These are phyloP conservation scores for Globisporangium rhizosaccharum DNA, from an alignment of 352 stramenopile species.

Conservation along the genomic window DNA sequence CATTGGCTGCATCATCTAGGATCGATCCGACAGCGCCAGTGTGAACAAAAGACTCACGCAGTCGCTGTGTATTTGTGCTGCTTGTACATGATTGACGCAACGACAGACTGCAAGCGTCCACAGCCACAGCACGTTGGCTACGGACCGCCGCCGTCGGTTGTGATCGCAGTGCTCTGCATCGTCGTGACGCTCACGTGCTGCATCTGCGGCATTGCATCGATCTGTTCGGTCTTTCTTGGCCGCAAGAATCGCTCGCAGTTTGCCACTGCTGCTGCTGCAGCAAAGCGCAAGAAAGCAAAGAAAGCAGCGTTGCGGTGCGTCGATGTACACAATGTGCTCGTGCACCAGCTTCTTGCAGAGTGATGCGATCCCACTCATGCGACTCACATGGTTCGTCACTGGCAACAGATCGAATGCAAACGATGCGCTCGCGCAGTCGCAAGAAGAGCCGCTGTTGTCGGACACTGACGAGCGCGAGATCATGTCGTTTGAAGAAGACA, in stretches of 20 bases:
- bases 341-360: background rate
- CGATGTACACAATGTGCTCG: too few species aligned
- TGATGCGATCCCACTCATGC: too few species aligned
- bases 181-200: constrained; percentile 82
- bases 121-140: constrained; percentile 79
- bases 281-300: constrained; percentile 1
- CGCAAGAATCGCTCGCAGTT: constrained; percentile 8
- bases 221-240: constrained; percentile 70
- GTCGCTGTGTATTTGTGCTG: background rate
- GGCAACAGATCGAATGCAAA: constrained; percentile 20
- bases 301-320: constrained; percentile 27
- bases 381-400: background rate
- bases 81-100: background rate
- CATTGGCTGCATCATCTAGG: constrained; percentile 1
- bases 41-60: background rate
- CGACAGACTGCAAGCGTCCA: constrained; percentile 64
- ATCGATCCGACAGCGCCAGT: background rate
- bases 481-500: constrained; percentile 50
- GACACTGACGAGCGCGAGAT: constrained; percentile 45
- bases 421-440: constrained; percentile 26
- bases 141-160: constrained; percentile 68
- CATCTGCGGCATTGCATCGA: constrained; percentile 65
- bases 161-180: constrained; percentile 79
- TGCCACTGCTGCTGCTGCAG: background rate
- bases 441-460: constrained; percentile 50